Conservation (phyloP, 2,329 filamentous ascomycete species). For the Fusarium ramigenum region DNA sequence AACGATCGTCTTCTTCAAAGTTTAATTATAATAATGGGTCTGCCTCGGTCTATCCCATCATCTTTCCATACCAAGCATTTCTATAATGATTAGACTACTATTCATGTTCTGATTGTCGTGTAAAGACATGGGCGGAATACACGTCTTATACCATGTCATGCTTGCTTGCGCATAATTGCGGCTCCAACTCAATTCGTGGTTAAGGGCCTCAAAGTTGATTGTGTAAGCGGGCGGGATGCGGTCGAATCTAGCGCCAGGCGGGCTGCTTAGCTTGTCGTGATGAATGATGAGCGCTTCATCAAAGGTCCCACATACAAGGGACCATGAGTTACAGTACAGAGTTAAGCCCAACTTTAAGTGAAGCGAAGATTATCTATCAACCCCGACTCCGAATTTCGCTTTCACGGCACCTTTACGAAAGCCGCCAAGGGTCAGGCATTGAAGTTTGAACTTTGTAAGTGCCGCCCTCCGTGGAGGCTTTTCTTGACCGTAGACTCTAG, state of each 20-base stretch:
- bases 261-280: constrained; percentile 2
- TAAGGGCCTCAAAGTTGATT: constrained; percentile 5
- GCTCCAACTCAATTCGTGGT: not conserved
- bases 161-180: not conserved
- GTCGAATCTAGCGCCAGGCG: constrained; percentile 5
- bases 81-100: too few species aligned
- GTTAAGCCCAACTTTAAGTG: constrained; percentile 3
- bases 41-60: not conserved
- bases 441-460: constrained; percentile 8
- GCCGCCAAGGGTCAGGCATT: not conserved
- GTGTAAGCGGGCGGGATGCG: constrained; percentile 29
- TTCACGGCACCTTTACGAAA: not conserved
- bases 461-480: not conserved
- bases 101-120: not conserved
- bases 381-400: constrained; percentile 11
- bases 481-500: constrained; percentile 1
- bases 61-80: not conserved
- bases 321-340: not conserved
- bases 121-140: not conserved
- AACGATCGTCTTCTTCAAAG: constrained; percentile 15
- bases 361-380: constrained; percentile 1
- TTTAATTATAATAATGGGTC: constrained; percentile 18
- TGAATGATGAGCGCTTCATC: not conserved
- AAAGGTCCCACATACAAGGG: constrained; percentile 12
- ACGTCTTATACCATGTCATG: not conserved